These are phyloP conservation scores for Colletotrichum sp. DNA, from an alignment of 2,329 filamentous ascomycete genomes.

Conservation along the genomic window DNA sequence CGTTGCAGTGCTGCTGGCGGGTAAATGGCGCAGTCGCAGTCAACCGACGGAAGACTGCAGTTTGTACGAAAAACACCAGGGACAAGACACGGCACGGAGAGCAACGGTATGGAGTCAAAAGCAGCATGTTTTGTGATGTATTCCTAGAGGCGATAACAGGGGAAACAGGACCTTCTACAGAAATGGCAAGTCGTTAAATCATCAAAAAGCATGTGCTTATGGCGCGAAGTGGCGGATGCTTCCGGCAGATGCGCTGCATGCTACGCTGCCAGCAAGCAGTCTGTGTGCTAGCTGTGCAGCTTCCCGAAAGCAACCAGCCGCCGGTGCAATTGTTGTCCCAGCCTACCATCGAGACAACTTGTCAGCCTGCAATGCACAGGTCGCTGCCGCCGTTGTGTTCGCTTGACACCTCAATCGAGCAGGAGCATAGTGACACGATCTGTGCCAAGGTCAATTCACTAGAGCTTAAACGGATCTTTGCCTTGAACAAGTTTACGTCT, in stretches of 20 bases:
- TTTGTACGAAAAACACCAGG: not conserved
- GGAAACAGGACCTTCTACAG: not conserved
- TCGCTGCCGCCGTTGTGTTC: not conserved
- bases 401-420: not conserved
- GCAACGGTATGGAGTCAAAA: not conserved
- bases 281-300: not conserved
- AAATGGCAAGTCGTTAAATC: constrained; percentile 3
- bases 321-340: not conserved
- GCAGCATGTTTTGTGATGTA: not conserved
- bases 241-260: not conserved
- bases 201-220: not conserved
- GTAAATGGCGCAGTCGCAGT: not conserved
- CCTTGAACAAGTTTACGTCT: not conserved
- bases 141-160: constrained; percentile 3
- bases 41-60: not conserved
- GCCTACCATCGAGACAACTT: not conserved
- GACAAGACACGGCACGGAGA: not conserved
- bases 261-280: not conserved
- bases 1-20: not conserved
- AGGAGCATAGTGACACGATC: not conserved
- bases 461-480: not conserved
- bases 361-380: not conserved
- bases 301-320: not conserved
- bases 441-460: not conserved
- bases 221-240: not conserved